Conservation (phyloP, 495 filamentous ascomycete genomes). For the Articulospora tetracladia region DNA sequence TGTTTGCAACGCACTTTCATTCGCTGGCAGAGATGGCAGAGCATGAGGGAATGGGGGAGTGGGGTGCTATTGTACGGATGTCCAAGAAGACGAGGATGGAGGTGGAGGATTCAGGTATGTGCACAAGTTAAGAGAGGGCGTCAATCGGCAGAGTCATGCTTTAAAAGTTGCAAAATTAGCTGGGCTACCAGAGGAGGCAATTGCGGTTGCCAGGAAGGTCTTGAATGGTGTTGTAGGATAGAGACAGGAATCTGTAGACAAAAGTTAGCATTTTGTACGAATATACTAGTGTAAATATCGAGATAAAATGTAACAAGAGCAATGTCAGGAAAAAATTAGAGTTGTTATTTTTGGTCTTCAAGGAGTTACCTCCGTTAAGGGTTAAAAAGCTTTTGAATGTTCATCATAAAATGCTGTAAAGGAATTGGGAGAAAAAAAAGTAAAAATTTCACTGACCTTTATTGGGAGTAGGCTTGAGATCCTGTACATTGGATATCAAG, state of each 20-base stretch:
- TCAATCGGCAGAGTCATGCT: conserved; percentile 85
- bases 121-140: conserved; percentile 73
- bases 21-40: conserved; percentile 66
- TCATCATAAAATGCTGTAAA: conserved; percentile 41
- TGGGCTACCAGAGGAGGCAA: conserved; percentile 61
- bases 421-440: conserved; percentile 14
- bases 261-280: conserved; percentile 12
- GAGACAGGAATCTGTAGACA: conserved; percentile 7
- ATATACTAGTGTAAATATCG: conserved; percentile 6
- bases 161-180: conserved; percentile 88
- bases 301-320: conserved; percentile 6
- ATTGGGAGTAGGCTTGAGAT: neutral
- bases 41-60: conserved; percentile 38
- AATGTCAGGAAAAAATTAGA: conserved; percentile 62
- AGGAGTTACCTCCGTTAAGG: conserved; percentile 36
- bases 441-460: conserved; percentile 40
- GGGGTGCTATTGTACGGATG: conserved; percentile 85
- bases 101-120: conserved; percentile 73
- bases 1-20: conserved; percentile 98
- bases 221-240: conserved; percentile 19
- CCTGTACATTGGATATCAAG: neutral
- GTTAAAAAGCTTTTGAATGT: conserved; percentile 60
- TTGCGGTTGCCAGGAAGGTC: conserved; percentile 49
- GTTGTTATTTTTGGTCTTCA: conserved; percentile 55
- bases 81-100: conserved; percentile 61